phyloP scores from a whole-genome alignment of 2,329 filamentous ascomycete species.

The Xenoacremonium recifei region DNA sequence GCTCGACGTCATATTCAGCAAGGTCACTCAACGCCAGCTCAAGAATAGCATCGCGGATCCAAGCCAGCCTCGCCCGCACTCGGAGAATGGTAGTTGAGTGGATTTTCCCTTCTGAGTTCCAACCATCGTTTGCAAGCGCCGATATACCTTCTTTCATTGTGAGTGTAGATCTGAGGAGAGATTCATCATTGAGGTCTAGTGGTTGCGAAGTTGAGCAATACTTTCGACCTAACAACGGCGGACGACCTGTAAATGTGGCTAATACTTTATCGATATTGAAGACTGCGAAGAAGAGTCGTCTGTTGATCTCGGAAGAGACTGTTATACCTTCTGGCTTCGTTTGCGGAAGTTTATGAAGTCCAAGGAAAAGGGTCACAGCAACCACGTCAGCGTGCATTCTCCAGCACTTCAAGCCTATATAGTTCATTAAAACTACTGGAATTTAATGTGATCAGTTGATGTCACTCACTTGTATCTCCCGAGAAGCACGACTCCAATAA shows the following conservation, averaged over 20 bases:
- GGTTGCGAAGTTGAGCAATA: conserved; percentile 39
- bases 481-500: conserved; percentile 1
- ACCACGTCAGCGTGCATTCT: conserved; percentile 6
- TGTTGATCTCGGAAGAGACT: conserved; percentile 11
- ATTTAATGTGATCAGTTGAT: background rate
- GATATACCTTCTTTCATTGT: conserved; percentile 2
- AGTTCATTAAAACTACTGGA: background rate
- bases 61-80: conserved; percentile 20
- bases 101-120: conserved; percentile 33
- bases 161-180: conserved; percentile 30
- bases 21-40: conserved; percentile 24
- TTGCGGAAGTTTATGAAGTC: conserved; percentile 4
- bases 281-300: conserved; percentile 29
- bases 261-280: conserved; percentile 36
- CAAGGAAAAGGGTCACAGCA: conserved; percentile 10
- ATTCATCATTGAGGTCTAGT: conserved; percentile 36
- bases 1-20: too few species aligned
- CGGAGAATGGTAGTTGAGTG: conserved; percentile 30
- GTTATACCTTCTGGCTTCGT: conserved; percentile 5
- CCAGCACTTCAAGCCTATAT: conserved; percentile 6
- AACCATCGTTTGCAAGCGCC: conserved; percentile 34
- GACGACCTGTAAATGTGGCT: conserved; percentile 41
- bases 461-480: conserved; percentile 14
- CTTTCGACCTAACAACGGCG: conserved; percentile 34
- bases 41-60: conserved; percentile 26